A percentile compares a stretch with the other conserved stretches of the same genome.
These are phyloP conservation scores for Collybia nuda DNA, from an alignment of 768 basidiomycete species.

Conservation along the genomic window DNA sequence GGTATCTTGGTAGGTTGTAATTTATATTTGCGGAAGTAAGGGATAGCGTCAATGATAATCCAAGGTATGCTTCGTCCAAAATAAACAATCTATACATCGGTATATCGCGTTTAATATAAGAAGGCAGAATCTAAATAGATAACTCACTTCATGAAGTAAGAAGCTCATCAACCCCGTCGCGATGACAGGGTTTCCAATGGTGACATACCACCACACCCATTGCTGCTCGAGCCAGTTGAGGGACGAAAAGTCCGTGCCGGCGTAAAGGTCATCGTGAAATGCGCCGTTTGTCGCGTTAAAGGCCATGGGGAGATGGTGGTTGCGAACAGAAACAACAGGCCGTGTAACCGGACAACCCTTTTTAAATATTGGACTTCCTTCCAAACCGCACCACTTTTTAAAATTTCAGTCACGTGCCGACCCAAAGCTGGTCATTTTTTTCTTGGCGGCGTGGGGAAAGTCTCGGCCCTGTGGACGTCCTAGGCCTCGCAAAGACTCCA, in stretches of 20 bases:
- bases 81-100: constrained; percentile 73
- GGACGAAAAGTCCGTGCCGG: constrained; percentile 55
- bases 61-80: constrained; percentile 95
- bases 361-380: background rate
- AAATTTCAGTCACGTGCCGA: background rate
- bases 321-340: background rate
- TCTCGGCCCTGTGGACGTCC: background rate
- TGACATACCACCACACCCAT: constrained; percentile 87
- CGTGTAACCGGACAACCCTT: background rate
- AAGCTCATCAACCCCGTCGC: constrained; percentile 96
- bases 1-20: constrained; percentile 87
- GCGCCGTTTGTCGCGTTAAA: constrained; percentile 39
- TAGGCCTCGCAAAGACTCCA: background rate
- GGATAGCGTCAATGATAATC: constrained; percentile 93
- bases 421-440: too few species aligned
- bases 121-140: background rate
- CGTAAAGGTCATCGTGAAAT: constrained; percentile 47
- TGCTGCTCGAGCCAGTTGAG: constrained; percentile 72
- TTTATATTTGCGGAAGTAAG: constrained; percentile 94
- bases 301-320: constrained; percentile 30
- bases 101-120: background rate
- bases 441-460: too few species aligned
- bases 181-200: constrained; percentile 84
- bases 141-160: constrained; percentile 85
- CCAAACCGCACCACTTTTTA: constrained; percentile 8